These are phyloP conservation scores for Gamarada debralockiae DNA, from an alignment of 495 filamentous ascomycete genomes.

Conservation along the genomic window DNA sequence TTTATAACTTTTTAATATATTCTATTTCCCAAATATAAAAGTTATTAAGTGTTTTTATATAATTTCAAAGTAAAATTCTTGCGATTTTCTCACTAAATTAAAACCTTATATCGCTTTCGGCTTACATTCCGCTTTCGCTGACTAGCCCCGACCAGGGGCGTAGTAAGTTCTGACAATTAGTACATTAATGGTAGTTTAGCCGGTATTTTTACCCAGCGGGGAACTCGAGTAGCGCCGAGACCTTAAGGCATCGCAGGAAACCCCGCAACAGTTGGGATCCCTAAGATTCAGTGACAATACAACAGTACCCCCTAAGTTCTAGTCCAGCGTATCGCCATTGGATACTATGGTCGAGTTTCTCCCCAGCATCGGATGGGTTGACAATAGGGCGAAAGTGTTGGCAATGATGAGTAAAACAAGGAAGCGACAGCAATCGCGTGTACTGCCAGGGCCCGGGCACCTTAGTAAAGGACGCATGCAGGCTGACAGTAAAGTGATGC, in stretches of 20 bases:
- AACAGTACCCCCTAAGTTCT: not conserved
- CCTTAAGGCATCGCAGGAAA: conserved; percentile 8
- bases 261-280: conserved; percentile 11
- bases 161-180: conserved; percentile 6
- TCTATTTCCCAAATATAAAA: no score
- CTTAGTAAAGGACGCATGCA: conserved; percentile 6
- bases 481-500: conserved; percentile 4
- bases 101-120: no score
- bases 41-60: no score
- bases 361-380: not conserved
- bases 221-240: conserved; percentile 2
- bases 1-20: no score
- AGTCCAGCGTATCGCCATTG: not conserved
- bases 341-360: not conserved
- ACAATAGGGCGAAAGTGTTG: conserved; percentile 8
- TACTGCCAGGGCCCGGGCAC: not conserved
- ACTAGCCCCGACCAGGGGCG: no score
- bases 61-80: no score
- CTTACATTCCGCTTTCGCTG: no score
- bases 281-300: not conserved
- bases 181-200: conserved; percentile 7
- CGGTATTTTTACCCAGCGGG: conserved; percentile 9
- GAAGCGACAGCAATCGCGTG: conserved; percentile 7
- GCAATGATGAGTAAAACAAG: conserved; percentile 13
- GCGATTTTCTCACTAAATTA: no score